These are phyloP conservation scores for Clavispora phyllophila DNA, from an alignment of 805 yeast species.

Conservation along the genomic window DNA sequence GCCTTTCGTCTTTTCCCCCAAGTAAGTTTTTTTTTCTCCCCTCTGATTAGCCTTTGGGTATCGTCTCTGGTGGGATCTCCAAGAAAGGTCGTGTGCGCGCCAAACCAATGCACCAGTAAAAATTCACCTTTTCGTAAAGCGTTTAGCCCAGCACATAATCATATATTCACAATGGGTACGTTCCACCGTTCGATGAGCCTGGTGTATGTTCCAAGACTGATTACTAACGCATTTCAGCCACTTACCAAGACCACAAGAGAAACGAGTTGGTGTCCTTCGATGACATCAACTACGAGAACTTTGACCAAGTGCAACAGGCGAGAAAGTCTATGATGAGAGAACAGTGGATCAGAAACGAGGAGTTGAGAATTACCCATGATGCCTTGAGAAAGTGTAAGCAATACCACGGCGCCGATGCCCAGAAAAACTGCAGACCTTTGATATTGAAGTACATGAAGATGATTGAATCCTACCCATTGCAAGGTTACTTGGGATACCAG, in stretches of 20 bases:
- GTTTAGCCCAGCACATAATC: neutral
- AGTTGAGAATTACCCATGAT: conserved; percentile 61
- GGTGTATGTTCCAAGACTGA: neutral
- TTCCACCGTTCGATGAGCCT: neutral
- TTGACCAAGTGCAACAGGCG: conserved; percentile 60
- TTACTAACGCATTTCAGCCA: conserved; percentile 16
- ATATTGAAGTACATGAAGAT: conserved; percentile 73
- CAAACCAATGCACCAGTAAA: conserved; percentile 24
- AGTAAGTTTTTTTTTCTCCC: no score
- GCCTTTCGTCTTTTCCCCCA: no score
- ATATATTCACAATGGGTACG: conserved; percentile 10
- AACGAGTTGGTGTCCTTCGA: conserved; percentile 79
- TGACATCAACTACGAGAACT: conserved; percentile 70
- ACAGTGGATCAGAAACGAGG: conserved; percentile 70
- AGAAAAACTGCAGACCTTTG: conserved; percentile 74
- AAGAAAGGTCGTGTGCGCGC: conserved; percentile 20
- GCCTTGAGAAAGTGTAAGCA: conserved; percentile 78
- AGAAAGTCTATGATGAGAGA: conserved; percentile 74
- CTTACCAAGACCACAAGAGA: conserved; percentile 41
- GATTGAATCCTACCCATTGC: conserved; percentile 63
- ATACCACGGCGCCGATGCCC: conserved; percentile 42
- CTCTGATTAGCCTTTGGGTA: no score
- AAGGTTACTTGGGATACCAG: conserved; percentile 81
- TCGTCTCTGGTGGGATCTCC: no score
- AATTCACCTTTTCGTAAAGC: conserved; percentile 24